Evolutionary conservation across 1,139 yeast genomes (phyloP).

Genomic region (Candida pseudoviswanathii): DNA sequence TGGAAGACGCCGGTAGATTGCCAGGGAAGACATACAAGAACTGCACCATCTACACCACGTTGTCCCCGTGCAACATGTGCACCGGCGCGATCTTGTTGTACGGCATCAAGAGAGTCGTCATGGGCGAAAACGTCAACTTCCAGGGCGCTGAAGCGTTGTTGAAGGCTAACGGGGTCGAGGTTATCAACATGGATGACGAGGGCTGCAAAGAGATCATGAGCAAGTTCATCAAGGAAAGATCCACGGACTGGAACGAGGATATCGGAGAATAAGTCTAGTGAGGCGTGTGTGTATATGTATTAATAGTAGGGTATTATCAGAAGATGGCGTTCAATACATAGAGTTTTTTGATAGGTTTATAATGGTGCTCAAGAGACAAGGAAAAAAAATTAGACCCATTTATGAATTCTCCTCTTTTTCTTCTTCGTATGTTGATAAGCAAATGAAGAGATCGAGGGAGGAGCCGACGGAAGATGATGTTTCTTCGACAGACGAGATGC

Average conservation of each 20-base stretch:
- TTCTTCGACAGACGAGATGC: background rate
- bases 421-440: background rate
- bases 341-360: background rate
- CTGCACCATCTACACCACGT: constrained; percentile 84
- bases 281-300: background rate
- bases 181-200: constrained; percentile 63
- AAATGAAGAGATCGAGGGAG: constrained; percentile 15
- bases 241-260: constrained; percentile 87
- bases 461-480: constrained; percentile 18
- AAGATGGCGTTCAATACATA: background rate
- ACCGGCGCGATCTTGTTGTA: constrained; percentile 89
- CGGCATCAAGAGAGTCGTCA: constrained; percentile 80
- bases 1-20: constrained; percentile 88
- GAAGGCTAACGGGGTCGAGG: constrained; percentile 67
- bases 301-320: background rate
- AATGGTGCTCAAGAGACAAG: no score
- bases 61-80: constrained; percentile 95
- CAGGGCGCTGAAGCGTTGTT: constrained; percentile 78
- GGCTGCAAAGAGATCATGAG: constrained; percentile 76
- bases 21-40: constrained; percentile 66
- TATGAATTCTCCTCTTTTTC: background rate
- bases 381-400: background rate
- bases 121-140: constrained; percentile 85
- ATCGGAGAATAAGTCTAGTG: constrained; percentile 57
- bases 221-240: constrained; percentile 74